Evolutionary conservation across 768 basidiomycete species (phyloP), one percentile per base, ranked within the genome.

Genomic region (Agaricus blazei): DNA sequence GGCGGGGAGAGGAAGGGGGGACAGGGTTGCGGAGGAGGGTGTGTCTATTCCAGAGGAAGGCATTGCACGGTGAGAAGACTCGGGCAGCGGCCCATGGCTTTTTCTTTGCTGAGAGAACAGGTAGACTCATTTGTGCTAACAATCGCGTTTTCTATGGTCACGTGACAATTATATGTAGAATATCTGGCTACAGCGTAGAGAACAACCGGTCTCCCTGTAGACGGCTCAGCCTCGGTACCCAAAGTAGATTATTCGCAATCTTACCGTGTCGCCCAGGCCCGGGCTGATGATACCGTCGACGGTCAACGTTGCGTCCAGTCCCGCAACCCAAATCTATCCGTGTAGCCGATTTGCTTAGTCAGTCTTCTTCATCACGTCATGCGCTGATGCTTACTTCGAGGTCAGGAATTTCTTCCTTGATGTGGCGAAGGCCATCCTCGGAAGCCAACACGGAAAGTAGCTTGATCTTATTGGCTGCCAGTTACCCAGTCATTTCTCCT

Each of bases 181-280:
- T 37, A 36, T 27, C 14, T 12, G 31, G 11, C 29, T 23, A 34
- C 66, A 79, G 48, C 0, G 92, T 92, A 64, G 88, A 87, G 74
- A 89, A 93, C 57, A 93, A 68, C 9, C 93, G 85, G 63, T 95
- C 93, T 2, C 93, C 93, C 90, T 93, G 60, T n/a, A n/a, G 37
- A 41, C 19, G 34, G 19, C n/a, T 47, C 42, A 45, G 29, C 19
- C 11, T 26, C 28, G 6, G 19, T 6, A 19, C 34, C 5, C 29
- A 34, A 19, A 19, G 19, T 45, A 9, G 27, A 23, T 7, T n/a
- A 23, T 29, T n/a, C 27, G 42, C 14, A 14, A 77, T 88, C 66
- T 19, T 64, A 91, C 92, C 26, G 90, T 84, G 69, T 97, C 95
- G 4, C 95, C 95, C 43, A 96, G 77, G 19, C 95, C 95, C 9